Percentiles rank a stretch among this genome's conserved stretches.
These are phyloP conservation scores for Xylaria hypoxylon DNA, from an alignment of 2,329 filamentous ascomycete species.

Conservation along the genomic window DNA sequence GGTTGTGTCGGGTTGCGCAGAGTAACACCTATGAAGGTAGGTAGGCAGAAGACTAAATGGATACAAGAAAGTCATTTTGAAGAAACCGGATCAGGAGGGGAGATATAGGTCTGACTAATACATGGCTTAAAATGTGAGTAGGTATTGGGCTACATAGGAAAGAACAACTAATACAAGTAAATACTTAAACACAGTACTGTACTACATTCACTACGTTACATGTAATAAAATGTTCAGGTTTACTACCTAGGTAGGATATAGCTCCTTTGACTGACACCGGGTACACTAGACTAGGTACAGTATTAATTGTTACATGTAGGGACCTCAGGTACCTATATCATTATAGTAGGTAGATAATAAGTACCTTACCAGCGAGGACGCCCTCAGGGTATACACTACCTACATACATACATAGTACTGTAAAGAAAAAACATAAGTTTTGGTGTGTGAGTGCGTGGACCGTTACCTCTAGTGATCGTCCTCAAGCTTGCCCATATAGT, in stretches of 20 bases:
- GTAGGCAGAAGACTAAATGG: background rate
- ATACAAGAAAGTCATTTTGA: background rate
- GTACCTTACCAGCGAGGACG: background rate
- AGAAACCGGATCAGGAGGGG: background rate
- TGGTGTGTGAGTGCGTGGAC: constrained; percentile 31
- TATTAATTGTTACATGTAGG: background rate
- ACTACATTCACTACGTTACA: background rate
- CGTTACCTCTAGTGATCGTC: constrained; percentile 24
- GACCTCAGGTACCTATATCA: background rate
- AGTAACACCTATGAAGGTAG: background rate
- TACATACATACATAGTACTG: too few relatives aligned
- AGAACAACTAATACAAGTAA: constrained; percentile 6
- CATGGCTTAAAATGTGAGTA: constrained; percentile 4
- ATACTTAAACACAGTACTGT: background rate
- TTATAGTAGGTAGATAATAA: too few relatives aligned
- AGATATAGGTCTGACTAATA: constrained; percentile 12
- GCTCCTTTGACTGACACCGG: constrained; percentile 3
- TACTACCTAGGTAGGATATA: constrained; percentile 13
- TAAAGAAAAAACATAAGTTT: background rate
- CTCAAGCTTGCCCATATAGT: constrained; percentile 22
- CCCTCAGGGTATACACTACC: constrained; percentile 8
- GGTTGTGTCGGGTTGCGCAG: constrained; percentile 2
- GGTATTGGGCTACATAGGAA: constrained; percentile 5
- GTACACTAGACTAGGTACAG: too few relatives aligned
- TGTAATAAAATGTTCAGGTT: background rate